These are phyloP conservation scores for Piloderma croceum DNA, from an alignment of 768 basidiomycete species.

Conservation along the genomic window DNA sequence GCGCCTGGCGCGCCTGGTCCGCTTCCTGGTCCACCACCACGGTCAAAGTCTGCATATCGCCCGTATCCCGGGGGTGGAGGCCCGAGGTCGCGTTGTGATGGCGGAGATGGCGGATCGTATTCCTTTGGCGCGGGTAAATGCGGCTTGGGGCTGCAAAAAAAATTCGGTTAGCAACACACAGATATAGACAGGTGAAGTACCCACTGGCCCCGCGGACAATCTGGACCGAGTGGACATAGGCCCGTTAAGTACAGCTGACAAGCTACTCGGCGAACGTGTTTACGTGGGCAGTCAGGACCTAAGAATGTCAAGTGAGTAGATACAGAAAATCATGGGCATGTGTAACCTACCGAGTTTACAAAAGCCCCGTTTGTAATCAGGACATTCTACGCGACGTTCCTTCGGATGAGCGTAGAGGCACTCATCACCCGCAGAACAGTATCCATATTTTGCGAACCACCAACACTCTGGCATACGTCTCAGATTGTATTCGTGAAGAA, in stretches of 20 bases:
- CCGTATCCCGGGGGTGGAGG: slow-evolving; percentile 92
- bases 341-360: slow-evolving; percentile 78
- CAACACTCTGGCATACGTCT: slow-evolving; percentile 98
- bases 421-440: slow-evolving; percentile 94
- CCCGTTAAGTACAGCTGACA: slow-evolving; percentile 91
- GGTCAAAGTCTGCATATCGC: slow-evolving; percentile 73
- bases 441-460: slow-evolving; percentile 98
- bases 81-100: slow-evolving; percentile 73
- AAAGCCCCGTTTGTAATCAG: slow-evolving; percentile 93
- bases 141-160: slow-evolving; percentile 68
- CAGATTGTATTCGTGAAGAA: slow-evolving; percentile 97
- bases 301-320: slow-evolving; percentile 5
- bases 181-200: slow-evolving; percentile 26
- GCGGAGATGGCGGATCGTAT: slow-evolving; percentile 73
- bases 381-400: slow-evolving; percentile 87
- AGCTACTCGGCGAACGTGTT: slow-evolving; percentile 86
- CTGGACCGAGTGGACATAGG: slow-evolving; percentile 85
- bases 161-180: neutral
- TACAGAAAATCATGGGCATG: slow-evolving; percentile 3
- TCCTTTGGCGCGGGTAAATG: slow-evolving; percentile 61
- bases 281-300: slow-evolving; percentile 87
- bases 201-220: slow-evolving; percentile 87
- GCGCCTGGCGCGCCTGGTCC: slow-evolving; percentile 19
- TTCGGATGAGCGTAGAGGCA: slow-evolving; percentile 96
- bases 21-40: slow-evolving; percentile 32